Evolutionary conservation across 345 rosid genomes (phyloP), one percentile per base, ranked within the genome.

Genomic region (Hypericum androsaemum): DNA sequence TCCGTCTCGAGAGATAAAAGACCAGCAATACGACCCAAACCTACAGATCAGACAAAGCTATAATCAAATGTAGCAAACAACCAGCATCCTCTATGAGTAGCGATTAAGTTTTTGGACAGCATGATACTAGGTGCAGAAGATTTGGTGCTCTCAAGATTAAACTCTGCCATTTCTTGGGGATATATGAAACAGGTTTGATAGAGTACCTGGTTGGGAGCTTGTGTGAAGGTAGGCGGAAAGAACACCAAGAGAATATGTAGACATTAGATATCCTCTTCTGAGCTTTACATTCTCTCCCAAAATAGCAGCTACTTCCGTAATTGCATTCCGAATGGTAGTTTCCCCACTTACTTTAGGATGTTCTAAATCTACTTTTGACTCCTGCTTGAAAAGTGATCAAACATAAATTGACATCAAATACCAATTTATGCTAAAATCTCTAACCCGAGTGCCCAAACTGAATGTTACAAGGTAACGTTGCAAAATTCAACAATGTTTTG

Each of bases 1-100:
- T 81, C 90, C 56, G 80, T 73, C 67, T 85, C 85, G 28, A 92
- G 85, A 58, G 95, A 81, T 50, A 92, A 64, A 63, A 88, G 74
- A 54, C 94, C 96, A 64, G 95, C 94, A 55, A 88, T 78, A 60
- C 94, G 94, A 35, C 98, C 95, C 78, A 92, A 66, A 40, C 98
- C 98, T 92, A 57, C 53, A 76, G 37, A 4, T 41, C 54, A 58
- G 5, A 49, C 52, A 67, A 59, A 16, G 15, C 37, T 35, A 37
- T 38, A 46, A 57, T n/a, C 10, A 22, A 22, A 1, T 22, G 32
- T 22, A 22, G 32, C 32, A 1, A 22, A 22, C 4, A 22, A 22
- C 1, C 32, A 22, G 1, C 32, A 22, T 22, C 32, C 32, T 22
- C 4, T 22, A 4, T 22, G n/a, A n/a, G 32, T 22, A 22, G 47